Base-by-base conservation (phyloP, 2,329 filamentous ascomycete genomes). In the Cladophialophora immunda region DNA sequence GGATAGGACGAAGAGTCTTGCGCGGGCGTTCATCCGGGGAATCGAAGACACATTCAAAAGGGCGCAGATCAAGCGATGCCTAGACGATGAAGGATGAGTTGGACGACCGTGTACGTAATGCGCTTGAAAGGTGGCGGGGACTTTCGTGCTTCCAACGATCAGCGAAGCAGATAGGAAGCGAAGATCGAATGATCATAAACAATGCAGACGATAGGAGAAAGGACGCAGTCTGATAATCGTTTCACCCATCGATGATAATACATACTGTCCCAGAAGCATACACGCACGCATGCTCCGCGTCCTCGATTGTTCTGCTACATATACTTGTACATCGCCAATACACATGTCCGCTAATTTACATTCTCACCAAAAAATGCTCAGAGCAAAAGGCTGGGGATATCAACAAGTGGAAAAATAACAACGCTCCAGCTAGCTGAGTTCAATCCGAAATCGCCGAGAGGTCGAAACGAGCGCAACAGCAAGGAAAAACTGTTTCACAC, bases 341-440 rank as follows among this genome's bases (percentile, higher is more conserved):
- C 45, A 50, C 45, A 15, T 22, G 19, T 25, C 45, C 19, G 25
- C 45, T 50, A 50, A 11, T 50, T 50, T 50, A 50, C 45, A 50
- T 50, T 50, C 45, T 50, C 45, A 50, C 9, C 38, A 50, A 25
- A 6, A 22, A 50, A 8, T 11, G n/a, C 53, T 32, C 27, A 34
- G 53, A 56, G 36, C 11, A 22, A 22, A 50, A 22, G 45, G 19
- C 45, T 19, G 17, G 45, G 41, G 45, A 50, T 50, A 22, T 50
- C 45, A 50, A 50, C 6, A 50, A 50, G 45, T 50, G 22, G 19
- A 55, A 25, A 13, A 53, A n/a, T 17, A 41, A 25, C 5, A 50
- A n/a, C 11, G 38, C 15, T 50, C 45, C 45, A 25, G 45, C 45
- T 50, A 50, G 45, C 45, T 25, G 45, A 50, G 13, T n/a, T n/a